Evolutionary conservation across 805 yeast species (phyloP), one percentile per base, ranked within the genome.

Genomic region (Gaillardinia entomophila): DNA sequence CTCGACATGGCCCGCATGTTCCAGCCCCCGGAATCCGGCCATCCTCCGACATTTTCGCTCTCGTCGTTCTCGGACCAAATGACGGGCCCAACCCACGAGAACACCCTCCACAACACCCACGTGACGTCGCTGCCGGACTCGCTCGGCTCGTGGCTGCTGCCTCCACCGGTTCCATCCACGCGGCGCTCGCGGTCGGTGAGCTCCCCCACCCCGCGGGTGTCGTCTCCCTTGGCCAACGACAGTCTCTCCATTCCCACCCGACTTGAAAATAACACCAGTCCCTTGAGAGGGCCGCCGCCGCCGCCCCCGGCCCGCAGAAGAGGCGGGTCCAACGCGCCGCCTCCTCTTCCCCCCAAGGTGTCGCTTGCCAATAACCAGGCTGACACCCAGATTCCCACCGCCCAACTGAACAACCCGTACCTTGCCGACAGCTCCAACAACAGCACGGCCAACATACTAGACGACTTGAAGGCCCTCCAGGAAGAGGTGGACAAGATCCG

Each of bases 381-480:
- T 35, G 35, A 26, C 39, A 43, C 6, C 10, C 10, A 6, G 8
- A 19, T 19, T 6, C 8, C 22, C 6, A 6, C 22, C 10, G 22
- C 22, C 22, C 10, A 13, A 15, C 27, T 30, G 15, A 31, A 34
- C 34, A 28, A 35, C 23, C 34, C 30, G 2, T 27, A 34, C 24
- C 12, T 12, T n/a, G 28, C 16, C 15, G 14, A 17, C 6, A 10
- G 30, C 7, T 14, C 24, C 31, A 17, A 41, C 32, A 53, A 52
- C 24, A 62, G 69, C 39, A 66, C 72, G 16, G 57, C 71, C 3
- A 75, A 79, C 38, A 73, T 81, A 15, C 54, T 82, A 42, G 79
- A 80, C 29, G 82, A 81, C 48, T 60, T 82, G 36, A 72, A 71
- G 46, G 81, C 81, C 6, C 62, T 82, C 30, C 86, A 81, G 45